phyloP scores from a whole-genome alignment of 768 basidiomycete genomes.

The Strobilomyces echinocephalus region DNA sequence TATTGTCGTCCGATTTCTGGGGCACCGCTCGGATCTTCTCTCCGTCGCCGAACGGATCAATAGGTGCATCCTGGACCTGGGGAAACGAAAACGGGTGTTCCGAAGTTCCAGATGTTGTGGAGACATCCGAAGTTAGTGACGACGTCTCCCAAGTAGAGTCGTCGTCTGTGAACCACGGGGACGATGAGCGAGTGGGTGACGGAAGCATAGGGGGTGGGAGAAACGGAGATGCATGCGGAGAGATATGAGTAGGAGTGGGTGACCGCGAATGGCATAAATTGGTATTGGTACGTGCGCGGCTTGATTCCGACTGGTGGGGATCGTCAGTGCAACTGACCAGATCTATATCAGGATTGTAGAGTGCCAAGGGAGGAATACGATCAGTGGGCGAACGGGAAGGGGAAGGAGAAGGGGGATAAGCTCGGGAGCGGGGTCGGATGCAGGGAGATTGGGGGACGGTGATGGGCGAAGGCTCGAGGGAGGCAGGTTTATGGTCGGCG shows the following conservation, averaged over 20 bases:
- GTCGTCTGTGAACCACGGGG: slow-evolving; percentile 73
- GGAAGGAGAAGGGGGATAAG: slow-evolving; percentile 53
- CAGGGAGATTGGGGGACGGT: slow-evolving; percentile 37
- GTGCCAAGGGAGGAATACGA: slow-evolving; percentile 30
- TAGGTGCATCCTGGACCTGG: slow-evolving; percentile 20
- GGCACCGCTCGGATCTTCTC: slow-evolving; percentile 7
- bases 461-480: slow-evolving; percentile 21
- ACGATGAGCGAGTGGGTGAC: slow-evolving; percentile 29
- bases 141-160: slow-evolving; percentile 74
- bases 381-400: slow-evolving; percentile 40
- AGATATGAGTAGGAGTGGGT: slow-evolving; percentile 36
- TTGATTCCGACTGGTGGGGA: neutral
- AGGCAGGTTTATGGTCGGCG: slow-evolving; percentile 29
- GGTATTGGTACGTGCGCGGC: neutral
- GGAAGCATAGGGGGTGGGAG: slow-evolving; percentile 13
- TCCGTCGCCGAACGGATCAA: slow-evolving; percentile 16
- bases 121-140: slow-evolving; percentile 57
- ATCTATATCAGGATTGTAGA: slow-evolving; percentile 20
- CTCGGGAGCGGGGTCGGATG: slow-evolving; percentile 40
- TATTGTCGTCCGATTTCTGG: slow-evolving; percentile 18
- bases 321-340: neutral
- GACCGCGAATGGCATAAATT: slow-evolving; percentile 30
- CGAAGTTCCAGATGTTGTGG: slow-evolving; percentile 48
- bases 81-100: slow-evolving; percentile 27
- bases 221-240: slow-evolving; percentile 21